Percentiles rank a stretch among this genome's conserved stretches.
phyloP scores from a whole-genome alignment of 768 basidiomycete genomes.

The Russula olivacea region DNA sequence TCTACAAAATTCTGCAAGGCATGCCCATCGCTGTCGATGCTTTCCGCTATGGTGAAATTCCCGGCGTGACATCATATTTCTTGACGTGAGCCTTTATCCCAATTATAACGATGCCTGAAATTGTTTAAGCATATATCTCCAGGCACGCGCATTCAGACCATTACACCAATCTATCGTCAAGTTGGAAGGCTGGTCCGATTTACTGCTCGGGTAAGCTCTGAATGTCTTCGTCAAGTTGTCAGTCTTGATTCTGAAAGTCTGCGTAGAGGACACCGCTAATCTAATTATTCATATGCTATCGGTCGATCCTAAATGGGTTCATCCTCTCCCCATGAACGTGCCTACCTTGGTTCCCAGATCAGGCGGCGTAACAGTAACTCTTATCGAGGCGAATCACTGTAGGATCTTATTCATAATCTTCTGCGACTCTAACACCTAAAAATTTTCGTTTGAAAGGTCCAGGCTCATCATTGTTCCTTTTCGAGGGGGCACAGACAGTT shows the following conservation, averaged over 20 bases:
- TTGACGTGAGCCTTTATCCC: slow-evolving; percentile 58
- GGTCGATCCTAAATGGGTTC: slow-evolving; percentile 85
- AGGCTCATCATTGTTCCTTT: slow-evolving; percentile 90
- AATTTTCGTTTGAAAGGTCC: slow-evolving; percentile 41
- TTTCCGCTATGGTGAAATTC: slow-evolving; percentile 89
- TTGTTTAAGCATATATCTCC: not conserved
- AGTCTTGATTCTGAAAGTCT: not conserved
- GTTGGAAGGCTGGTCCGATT: slow-evolving; percentile 88
- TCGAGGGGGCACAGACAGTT: slow-evolving; percentile 85
- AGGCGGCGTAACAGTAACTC: slow-evolving; percentile 79
- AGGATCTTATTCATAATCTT: slow-evolving; percentile 15
- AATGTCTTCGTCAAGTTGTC: slow-evolving; percentile 1
- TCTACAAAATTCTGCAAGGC: slow-evolving; percentile 92
- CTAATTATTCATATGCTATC: slow-evolving; percentile 87
- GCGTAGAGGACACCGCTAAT: slow-evolving; percentile 72
- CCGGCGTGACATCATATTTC: slow-evolving; percentile 85
- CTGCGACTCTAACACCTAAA: not conserved
- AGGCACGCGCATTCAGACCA: slow-evolving; percentile 98
- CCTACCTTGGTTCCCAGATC: slow-evolving; percentile 74
- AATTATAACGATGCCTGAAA: not conserved
- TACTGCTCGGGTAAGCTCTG: slow-evolving; percentile 71
- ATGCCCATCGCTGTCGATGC: slow-evolving; percentile 99
- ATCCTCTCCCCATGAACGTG: slow-evolving; percentile 75
- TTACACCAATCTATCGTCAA: slow-evolving; percentile 85
- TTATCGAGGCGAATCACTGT: slow-evolving; percentile 99